Evolutionary conservation across 495 filamentous ascomycete genomes (phyloP), one percentile per base, ranked within the genome.

Genomic region (Penicillium coffeae): DNA sequence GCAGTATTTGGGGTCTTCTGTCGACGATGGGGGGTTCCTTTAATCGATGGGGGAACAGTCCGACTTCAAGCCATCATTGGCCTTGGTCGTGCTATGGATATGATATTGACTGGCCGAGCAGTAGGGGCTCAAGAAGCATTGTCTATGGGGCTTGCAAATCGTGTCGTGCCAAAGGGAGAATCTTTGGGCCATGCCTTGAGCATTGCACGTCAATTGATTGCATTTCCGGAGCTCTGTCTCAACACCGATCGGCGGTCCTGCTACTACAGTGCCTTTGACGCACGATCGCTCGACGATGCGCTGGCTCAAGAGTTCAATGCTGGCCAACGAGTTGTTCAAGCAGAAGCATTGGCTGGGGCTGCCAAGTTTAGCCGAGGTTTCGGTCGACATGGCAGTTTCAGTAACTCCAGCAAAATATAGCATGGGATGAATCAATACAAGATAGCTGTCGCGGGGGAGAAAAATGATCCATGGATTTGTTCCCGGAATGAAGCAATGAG

Each of bases 41-140:
- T 78, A 10, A 72, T 78, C 36, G 74, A 79, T 39, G 71, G 75
- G 3, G 75, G 73, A 14, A 78, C 73, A 0, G 73, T 77, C 1
- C 61, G 74, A 2, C 53, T 78, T 7, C 74, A 68, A 44, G 67
- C 68, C 6, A 68, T 77, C 40, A 59, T 79, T 38, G 75, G 76
- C 6, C 59, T 78, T 7, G 72, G 72, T 6, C 58, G 75, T 8
- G 74, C 75, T 3, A 48, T 76, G 25, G 76, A 78, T 60, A 72
- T 76, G 71, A 75, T 77, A 4, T 45, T 79, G 5, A 79, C 76
- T 0, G 74, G 76, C 13, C 60, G 76, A 0, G 44, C 65, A 1
- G 72, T 77, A 0, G 52, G 49, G 0, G 74, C 75, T 21, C 42
- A 68, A 36, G 74, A 78, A 44, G 76, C 74, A n/a, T 46, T 74